Conservation (phyloP, 2,329 filamentous ascomycete species). For the Talaromyces marneffei region DNA sequence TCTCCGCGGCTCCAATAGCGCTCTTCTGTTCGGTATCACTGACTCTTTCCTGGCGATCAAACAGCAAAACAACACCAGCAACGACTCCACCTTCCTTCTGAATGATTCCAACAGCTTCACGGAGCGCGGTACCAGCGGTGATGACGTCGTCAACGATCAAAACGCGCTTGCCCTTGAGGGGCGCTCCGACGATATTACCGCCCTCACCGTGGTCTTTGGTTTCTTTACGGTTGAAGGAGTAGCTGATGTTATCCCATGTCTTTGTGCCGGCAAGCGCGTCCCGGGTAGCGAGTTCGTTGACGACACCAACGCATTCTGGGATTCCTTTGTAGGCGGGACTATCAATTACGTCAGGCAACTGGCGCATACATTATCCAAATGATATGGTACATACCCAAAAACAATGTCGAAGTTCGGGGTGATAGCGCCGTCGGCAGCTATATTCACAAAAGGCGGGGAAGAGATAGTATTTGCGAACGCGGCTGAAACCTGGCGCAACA, state of each 20-base stretch:
- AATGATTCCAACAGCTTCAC: slow-evolving; percentile 88
- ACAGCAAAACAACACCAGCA: slow-evolving; percentile 78
- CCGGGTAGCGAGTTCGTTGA: slow-evolving; percentile 67
- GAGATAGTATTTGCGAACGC: slow-evolving; percentile 67
- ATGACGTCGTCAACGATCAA: slow-evolving; percentile 96
- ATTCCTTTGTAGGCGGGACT: slow-evolving; percentile 92
- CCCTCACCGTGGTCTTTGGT: slow-evolving; percentile 94
- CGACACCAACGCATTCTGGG: slow-evolving; percentile 72
- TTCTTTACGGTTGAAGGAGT: slow-evolving; percentile 94
- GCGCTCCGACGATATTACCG: slow-evolving; percentile 82
- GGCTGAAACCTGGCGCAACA: slow-evolving; percentile 69
- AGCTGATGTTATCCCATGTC: slow-evolving; percentile 65
- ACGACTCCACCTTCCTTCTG: slow-evolving; percentile 75
- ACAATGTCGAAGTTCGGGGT: slow-evolving; percentile 68
- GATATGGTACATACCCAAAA: slow-evolving; percentile 53
- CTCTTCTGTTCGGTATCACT: slow-evolving; percentile 66
- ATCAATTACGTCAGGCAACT: background rate
- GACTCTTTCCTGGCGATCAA: slow-evolving; percentile 61
- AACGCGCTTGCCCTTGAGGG: slow-evolving; percentile 75
- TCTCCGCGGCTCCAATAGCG: slow-evolving; percentile 78
- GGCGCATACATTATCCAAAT: background rate
- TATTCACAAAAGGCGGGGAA: slow-evolving; percentile 39
- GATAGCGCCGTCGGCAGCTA: slow-evolving; percentile 28
- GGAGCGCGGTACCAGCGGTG: slow-evolving; percentile 87
- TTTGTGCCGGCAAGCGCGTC: slow-evolving; percentile 46